A percentile compares a stretch with the other conserved stretches of the same genome.
phyloP scores from a whole-genome alignment of 352 stramenopile species.

The Thraustotheca clavata region DNA sequence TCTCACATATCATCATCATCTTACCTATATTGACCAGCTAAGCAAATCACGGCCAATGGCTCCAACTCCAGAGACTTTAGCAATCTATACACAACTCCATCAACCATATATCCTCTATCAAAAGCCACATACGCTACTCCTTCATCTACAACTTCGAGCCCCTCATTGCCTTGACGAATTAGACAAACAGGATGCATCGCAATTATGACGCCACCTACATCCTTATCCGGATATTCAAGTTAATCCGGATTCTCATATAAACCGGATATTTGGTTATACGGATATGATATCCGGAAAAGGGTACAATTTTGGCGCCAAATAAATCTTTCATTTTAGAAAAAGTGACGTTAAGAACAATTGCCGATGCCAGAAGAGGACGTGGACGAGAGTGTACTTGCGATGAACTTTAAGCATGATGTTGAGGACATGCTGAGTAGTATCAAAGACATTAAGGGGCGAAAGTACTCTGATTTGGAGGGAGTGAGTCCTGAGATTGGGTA shows the following conservation, averaged over 20 bases:
- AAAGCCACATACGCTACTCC: background rate
- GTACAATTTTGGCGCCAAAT: background rate
- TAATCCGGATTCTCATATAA: background rate
- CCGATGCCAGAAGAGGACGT: slow-evolving; percentile 2
- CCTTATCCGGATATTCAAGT: too few species aligned
- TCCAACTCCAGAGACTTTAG: slow-evolving; percentile 51
- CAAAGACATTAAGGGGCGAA: slow-evolving; percentile 6
- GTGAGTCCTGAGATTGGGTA: slow-evolving; percentile 3
- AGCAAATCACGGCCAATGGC: slow-evolving; percentile 65
- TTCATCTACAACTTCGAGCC: slow-evolving; percentile 9
- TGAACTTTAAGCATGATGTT: slow-evolving; percentile 11
- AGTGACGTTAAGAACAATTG: background rate
- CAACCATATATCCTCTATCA: background rate
- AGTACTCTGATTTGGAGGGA: background rate
- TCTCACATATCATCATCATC: too few species aligned
- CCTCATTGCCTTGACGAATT: slow-evolving; percentile 20
- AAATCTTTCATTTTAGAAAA: too few species aligned
- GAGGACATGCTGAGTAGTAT: background rate
- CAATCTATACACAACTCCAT: slow-evolving; percentile 28
- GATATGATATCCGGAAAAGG: background rate
- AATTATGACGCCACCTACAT: background rate
- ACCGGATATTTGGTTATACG: background rate
- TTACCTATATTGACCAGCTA: slow-evolving; percentile 72
- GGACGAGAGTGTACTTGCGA: slow-evolving; percentile 10
- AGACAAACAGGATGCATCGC: slow-evolving; percentile 23